Conservation (phyloP, 768 basidiomycete species). For the Hericium erinaceus region DNA sequence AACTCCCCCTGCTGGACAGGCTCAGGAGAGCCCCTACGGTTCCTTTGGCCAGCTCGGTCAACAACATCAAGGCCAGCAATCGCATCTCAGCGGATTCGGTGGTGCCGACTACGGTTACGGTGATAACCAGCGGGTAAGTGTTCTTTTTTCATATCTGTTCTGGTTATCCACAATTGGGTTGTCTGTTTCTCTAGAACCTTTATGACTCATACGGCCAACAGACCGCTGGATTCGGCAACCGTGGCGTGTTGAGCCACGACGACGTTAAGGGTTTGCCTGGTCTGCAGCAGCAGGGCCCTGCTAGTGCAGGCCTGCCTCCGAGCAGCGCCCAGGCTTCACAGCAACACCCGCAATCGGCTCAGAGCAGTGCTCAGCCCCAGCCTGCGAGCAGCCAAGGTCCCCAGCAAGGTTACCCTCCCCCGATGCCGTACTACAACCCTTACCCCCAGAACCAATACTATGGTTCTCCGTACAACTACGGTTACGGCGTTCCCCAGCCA, state of each 20-base stretch:
- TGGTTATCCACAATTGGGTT: constrained; percentile 12
- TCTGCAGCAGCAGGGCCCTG: constrained; percentile 46
- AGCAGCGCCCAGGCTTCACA: constrained; percentile 43
- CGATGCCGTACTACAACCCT: constrained; percentile 50
- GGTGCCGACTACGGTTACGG: constrained; percentile 60
- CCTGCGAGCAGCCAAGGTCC: constrained; percentile 53
- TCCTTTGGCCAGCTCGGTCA: constrained; percentile 56
- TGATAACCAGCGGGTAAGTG: constrained; percentile 56
- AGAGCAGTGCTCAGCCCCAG: constrained; percentile 44
- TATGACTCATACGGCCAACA: constrained; percentile 56
- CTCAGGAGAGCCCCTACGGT: constrained; percentile 54
- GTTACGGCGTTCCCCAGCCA: constrained; percentile 49
- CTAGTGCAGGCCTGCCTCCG: constrained; percentile 43
- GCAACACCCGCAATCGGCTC: constrained; percentile 39
- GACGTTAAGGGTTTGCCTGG: constrained; percentile 65
- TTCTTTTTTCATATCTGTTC: neutral
- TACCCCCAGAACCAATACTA: constrained; percentile 75
- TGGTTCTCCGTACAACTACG: constrained; percentile 56
- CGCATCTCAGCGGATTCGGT: constrained; percentile 45
- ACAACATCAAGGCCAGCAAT: constrained; percentile 45
- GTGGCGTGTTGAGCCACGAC: constrained; percentile 62
- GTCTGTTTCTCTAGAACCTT: constrained; percentile 41
- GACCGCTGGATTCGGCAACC: constrained; percentile 46
- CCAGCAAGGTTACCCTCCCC: constrained; percentile 56
- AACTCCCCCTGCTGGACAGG: constrained; percentile 61